phyloP scores from a whole-genome alignment of 371 early-diverging fungal species.

The Mortierella sp. region DNA sequence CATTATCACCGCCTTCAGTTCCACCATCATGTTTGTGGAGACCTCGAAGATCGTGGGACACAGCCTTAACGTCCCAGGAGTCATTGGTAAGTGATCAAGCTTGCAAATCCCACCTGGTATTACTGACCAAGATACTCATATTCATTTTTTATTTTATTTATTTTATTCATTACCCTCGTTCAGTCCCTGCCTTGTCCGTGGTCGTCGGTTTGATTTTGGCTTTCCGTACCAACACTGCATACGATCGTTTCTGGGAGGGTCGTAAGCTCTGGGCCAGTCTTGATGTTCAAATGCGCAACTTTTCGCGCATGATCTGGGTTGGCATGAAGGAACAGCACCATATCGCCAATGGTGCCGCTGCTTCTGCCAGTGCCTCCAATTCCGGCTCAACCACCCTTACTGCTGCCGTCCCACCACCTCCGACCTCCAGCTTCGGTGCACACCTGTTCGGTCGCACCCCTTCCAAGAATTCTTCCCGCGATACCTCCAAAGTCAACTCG shows the following conservation, averaged over 20 bases:
- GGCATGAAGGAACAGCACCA: constrained; percentile 56
- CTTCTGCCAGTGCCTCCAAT: no score
- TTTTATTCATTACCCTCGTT: neutral
- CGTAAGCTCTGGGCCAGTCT: constrained; percentile 70
- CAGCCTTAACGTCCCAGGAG: constrained; percentile 13
- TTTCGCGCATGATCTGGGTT: constrained; percentile 75
- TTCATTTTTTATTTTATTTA: neutral
- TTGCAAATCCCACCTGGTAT: no score
- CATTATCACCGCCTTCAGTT: constrained; percentile 33
- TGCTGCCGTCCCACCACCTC: constrained; percentile 11
- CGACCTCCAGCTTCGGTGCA: constrained; percentile 18
- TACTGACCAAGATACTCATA: no score
- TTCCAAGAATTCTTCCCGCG: neutral
- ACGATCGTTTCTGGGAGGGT: constrained; percentile 79
- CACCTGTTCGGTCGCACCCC: constrained; percentile 41
- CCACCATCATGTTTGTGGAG: constrained; percentile 18
- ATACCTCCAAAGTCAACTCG: constrained; percentile 12
- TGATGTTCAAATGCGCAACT: constrained; percentile 67
- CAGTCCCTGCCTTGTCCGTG: constrained; percentile 67
- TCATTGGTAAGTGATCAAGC: constrained; percentile 39
- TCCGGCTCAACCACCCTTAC: constrained; percentile 11
- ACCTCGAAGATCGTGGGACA: neutral
- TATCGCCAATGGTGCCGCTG: neutral
- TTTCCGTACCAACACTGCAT: constrained; percentile 79
- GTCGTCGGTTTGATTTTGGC: constrained; percentile 73